phyloP scores from a whole-genome alignment of 208 protist genomes.

The Trichomonas vaginalis region DNA sequence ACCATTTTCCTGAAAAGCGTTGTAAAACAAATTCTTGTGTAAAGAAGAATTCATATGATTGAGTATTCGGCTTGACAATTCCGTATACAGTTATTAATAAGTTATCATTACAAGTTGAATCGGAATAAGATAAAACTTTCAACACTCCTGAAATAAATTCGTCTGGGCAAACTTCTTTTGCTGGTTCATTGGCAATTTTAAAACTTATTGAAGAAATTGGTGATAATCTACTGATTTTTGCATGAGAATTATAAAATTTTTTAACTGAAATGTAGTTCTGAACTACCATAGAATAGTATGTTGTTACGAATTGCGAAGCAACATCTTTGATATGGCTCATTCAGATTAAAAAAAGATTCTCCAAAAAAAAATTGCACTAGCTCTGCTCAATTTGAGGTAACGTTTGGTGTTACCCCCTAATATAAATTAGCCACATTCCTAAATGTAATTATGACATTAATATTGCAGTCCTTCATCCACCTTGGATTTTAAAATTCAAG shows the following conservation, averaged over 20 bases:
- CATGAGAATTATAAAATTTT: not conserved
- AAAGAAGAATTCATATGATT: not conserved
- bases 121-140: not conserved
- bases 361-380: too few relatives aligned
- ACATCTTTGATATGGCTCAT: not conserved
- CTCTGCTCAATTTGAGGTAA: too few relatives aligned
- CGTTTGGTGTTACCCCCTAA: too few relatives aligned
- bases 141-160: not conserved
- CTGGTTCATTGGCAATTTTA: not conserved
- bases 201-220: not conserved
- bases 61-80: not conserved
- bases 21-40: not conserved
- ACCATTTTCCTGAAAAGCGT: not conserved
- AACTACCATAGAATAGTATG: not conserved
- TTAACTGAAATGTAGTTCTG: not conserved
- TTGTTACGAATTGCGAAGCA: not conserved
- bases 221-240: not conserved
- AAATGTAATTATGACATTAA: too few relatives aligned
- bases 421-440: too few relatives aligned
- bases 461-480: too few relatives aligned
- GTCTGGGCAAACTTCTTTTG: not conserved
- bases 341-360: not conserved
- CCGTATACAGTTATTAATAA: not conserved
- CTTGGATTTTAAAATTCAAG: too few relatives aligned
- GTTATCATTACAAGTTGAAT: not conserved